Percentiles rank a stretch among this genome's conserved stretches.
These are phyloP conservation scores for Vaccinium macrocarpon DNA, from an alignment of 148 eudicot species.

Conservation along the genomic window DNA sequence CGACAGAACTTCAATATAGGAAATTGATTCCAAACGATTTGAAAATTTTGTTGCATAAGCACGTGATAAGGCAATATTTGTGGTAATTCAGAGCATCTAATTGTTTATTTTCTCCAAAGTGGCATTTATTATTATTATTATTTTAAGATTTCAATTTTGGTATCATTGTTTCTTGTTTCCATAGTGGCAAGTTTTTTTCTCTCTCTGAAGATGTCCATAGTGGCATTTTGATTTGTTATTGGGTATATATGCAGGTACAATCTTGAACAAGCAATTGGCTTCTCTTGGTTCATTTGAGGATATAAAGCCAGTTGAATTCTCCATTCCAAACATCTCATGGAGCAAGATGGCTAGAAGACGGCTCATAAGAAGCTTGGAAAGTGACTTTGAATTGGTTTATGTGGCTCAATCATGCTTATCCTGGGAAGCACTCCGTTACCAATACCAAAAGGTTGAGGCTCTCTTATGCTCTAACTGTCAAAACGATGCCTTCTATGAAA, in stretches of 20 bases:
- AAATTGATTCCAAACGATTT: background rate
- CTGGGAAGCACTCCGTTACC: constrained; percentile 43
- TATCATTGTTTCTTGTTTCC: background rate
- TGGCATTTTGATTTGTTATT: background rate
- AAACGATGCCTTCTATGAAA: background rate
- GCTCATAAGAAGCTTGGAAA: constrained; percentile 29
- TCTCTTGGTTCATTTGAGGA: constrained; percentile 14
- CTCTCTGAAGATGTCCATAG: too few species aligned
- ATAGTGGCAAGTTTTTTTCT: background rate
- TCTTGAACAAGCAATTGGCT: constrained; percentile 17
- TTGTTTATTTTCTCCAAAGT: background rate
- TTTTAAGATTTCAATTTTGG: too few species aligned
- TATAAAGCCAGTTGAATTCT: constrained; percentile 10
- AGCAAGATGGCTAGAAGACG: constrained; percentile 22
- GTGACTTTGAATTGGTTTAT: constrained; percentile 38
- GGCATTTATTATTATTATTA: too few species aligned
- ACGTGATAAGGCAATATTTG: background rate
- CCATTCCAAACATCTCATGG: constrained; percentile 16
- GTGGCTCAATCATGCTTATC: constrained; percentile 44
- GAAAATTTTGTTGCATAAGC: background rate
- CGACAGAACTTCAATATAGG: background rate
- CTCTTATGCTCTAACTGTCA: background rate
- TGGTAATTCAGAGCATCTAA: background rate
- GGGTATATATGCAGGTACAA: constrained; percentile 23
- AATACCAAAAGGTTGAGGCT: constrained; percentile 30